These are phyloP conservation scores for Coemansia sp. DNA, from an alignment of 192 early-diverging fungal genomes.

Conservation along the genomic window DNA sequence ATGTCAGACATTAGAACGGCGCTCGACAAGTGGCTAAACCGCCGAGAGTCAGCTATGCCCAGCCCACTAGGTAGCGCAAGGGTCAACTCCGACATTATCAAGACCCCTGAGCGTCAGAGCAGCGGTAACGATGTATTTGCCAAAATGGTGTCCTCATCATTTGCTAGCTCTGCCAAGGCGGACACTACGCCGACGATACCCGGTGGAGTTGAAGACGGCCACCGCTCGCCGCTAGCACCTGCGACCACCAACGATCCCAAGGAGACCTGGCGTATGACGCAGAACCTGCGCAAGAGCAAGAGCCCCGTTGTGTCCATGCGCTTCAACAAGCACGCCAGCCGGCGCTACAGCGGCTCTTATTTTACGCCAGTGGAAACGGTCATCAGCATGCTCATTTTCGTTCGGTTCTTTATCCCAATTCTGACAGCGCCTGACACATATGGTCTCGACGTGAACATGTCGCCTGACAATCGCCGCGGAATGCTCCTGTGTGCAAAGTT, in stretches of 20 bases:
- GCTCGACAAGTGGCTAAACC: conserved; percentile 46
- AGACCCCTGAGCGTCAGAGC: neutral
- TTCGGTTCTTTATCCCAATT: conserved; percentile 93
- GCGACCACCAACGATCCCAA: conserved; percentile 26
- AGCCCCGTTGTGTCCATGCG: conserved; percentile 25
- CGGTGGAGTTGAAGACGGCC: neutral
- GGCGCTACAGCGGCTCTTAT: conserved; percentile 46
- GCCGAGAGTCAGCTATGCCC: conserved; percentile 17
- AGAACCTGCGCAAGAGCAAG: conserved; percentile 33
- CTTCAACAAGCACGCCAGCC: conserved; percentile 38
- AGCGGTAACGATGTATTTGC: neutral
- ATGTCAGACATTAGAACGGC: conserved; percentile 45
- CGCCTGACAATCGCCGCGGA: conserved; percentile 76
- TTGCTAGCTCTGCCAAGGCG: neutral
- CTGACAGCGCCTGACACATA: conserved; percentile 90
- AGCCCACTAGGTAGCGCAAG: neutral
- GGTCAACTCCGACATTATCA: neutral
- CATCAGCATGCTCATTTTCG: conserved; percentile 81
- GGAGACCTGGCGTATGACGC: conserved; percentile 36
- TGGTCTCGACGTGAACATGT: conserved; percentile 62
- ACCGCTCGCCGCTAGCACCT: conserved; percentile 8
- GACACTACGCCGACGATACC: neutral
- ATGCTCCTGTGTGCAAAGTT: conserved; percentile 88
- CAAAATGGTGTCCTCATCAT: conserved; percentile 1
- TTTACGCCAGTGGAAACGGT: conserved; percentile 66